Percentiles rank a stretch among this genome's conserved stretches.
Conservation (phyloP, 1,284 basidiomycete species). For the Puccinia triticina region DNA sequence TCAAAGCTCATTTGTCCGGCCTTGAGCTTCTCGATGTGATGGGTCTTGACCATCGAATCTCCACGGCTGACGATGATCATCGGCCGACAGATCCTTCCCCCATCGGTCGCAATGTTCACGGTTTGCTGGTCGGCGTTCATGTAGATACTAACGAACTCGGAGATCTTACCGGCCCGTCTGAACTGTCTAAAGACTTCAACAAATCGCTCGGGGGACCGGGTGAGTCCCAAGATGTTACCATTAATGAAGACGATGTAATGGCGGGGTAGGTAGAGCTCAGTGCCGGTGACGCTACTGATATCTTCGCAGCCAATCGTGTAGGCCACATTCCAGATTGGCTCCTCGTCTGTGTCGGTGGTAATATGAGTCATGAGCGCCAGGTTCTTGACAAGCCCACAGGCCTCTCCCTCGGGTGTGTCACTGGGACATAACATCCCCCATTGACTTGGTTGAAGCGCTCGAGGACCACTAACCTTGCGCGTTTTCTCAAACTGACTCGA, state of each 20-base stretch:
- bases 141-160: conserved; percentile 96
- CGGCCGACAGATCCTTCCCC: conserved; percentile 95
- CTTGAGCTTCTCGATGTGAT: conserved; percentile 84
- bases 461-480: conserved; percentile 94
- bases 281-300: conserved; percentile 86
- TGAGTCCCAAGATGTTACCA: conserved; percentile 91
- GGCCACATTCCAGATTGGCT: conserved; percentile 83
- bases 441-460: conserved; percentile 95
- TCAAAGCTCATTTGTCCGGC: conserved; percentile 81
- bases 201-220: conserved; percentile 81
- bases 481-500: conserved; percentile 99
- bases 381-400: conserved; percentile 98
- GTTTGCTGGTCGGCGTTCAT: conserved; percentile 93
- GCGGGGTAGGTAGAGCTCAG: conserved; percentile 88
- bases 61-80: conserved; percentile 95
- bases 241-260: conserved; percentile 97
- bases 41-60: conserved; percentile 73
- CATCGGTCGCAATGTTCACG: conserved; percentile 96
- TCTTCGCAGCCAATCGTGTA: conserved; percentile 87
- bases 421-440: conserved; percentile 99
- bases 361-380: conserved; percentile 99
- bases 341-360: conserved; percentile 97
- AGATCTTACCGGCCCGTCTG: conserved; percentile 84
- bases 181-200: conserved; percentile 88
- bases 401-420: conserved; percentile 99